Evolutionary conservation across 805 yeast species (phyloP), one percentile per base, ranked within the genome.

Genomic region (Starmerella sp.): DNA sequence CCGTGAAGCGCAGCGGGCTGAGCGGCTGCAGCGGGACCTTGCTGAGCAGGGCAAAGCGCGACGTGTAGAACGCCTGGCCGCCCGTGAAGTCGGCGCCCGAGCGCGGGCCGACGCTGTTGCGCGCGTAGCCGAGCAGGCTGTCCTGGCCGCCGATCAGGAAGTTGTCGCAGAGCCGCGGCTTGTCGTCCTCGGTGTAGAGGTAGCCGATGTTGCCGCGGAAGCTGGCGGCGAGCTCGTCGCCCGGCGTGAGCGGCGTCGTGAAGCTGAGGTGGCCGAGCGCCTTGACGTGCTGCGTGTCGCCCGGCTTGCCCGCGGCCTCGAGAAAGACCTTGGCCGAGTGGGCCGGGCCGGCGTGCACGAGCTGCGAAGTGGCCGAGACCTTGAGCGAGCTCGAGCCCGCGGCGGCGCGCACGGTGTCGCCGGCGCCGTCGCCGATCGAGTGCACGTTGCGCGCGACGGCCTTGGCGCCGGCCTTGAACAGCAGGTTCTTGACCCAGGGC

Each of bases 81-180:
- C 95, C 95, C 22, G 80, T 60, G 13, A 78, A 71, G 63, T 80
- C 82, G 9, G 69, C 69, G 28, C 72, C 71, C 54, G 78, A 78
- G 54, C 77, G 73, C 4, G 82, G 80, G 28, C 91, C 88, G 38
- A 86, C 66, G 0, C 86, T 79, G 72, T 82, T 82, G 54, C 75
- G 72, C 45, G 76, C 73, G 64, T 82, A 85, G 0, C 90, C 87
- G 60, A 81, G 74, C 38, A 87, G 78, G 53, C 80, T 80, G 55
- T 79, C 76, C 36, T 79, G 75, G 0, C 95, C 95, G 17, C 95
- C 93, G 48, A 84, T 73, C 64, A 83, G 85, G 66, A 88, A 90
- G 61, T 83, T 78, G 69, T 91, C 97, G 60, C 82, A 75, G 32
- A 83, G 68, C 61, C 83, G 85, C 2, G 84, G 70, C 53, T 70